Conservation (phyloP, 164 flowering plant genomes). For the Tinospora cordifolia region DNA sequence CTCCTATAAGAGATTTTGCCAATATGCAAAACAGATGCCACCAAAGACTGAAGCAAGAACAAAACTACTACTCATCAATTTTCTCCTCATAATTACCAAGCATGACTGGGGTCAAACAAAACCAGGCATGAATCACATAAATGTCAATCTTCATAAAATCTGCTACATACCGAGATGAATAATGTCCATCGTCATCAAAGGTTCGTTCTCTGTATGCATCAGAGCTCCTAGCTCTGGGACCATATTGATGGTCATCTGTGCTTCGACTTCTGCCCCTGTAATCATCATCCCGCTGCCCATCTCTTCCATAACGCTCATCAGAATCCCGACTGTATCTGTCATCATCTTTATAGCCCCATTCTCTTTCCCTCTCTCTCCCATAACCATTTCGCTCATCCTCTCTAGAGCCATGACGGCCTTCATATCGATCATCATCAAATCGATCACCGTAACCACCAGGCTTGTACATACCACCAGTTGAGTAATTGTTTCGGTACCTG, state of each 20-base stretch:
- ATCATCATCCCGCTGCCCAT: constrained; percentile 61
- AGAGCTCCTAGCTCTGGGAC: constrained; percentile 63
- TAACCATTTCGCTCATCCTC: constrained; percentile 70
- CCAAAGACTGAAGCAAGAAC: neutral
- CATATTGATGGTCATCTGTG: constrained; percentile 52
- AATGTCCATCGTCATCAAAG: constrained; percentile 69
- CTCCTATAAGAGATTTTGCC: neutral
- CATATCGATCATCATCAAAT: constrained; percentile 63
- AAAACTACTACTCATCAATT: neutral
- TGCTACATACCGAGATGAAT: constrained; percentile 65
- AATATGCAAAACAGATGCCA: neutral
- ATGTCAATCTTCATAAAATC: neutral
- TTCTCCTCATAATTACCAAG: neutral
- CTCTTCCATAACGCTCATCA: constrained; percentile 61
- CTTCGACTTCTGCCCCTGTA: constrained; percentile 55
- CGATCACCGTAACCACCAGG: constrained; percentile 63
- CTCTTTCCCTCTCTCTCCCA: constrained; percentile 48
- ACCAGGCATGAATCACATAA: neutral
- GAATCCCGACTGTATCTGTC: constrained; percentile 18
- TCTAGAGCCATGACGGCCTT: constrained; percentile 46
- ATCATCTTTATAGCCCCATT: constrained; percentile 14
- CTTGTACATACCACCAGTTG: constrained; percentile 69
- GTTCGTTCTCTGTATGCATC: constrained; percentile 57
- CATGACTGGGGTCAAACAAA: neutral
- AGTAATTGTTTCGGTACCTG: constrained; percentile 53